Evolutionary conservation across 225 moss, liverwort and hornwort genomes (phyloP).

Genomic region (Rhytidiadelphus loreus): DNA sequence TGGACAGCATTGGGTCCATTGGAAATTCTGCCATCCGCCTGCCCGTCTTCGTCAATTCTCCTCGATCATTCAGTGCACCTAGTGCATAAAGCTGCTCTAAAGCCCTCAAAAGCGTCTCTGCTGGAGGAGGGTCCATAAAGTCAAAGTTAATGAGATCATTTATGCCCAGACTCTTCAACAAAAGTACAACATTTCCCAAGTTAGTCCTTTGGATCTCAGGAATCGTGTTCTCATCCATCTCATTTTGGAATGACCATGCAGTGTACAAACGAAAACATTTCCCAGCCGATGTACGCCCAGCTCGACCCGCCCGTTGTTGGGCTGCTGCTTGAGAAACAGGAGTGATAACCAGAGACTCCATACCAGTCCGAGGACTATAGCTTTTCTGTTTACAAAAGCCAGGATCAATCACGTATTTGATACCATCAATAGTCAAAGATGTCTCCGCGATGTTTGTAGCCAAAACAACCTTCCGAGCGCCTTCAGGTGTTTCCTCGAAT

Average conservation of each 20-base stretch:
- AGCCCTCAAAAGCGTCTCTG: constrained; percentile 77
- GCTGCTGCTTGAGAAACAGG: constrained; percentile 94
- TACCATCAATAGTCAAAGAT: constrained; percentile 57
- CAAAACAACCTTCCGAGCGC: constrained; percentile 64
- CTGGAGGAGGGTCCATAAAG: constrained; percentile 66
- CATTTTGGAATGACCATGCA: constrained; percentile 56
- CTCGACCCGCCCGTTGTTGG: constrained; percentile 85
- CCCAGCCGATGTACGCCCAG: constrained; percentile 64
- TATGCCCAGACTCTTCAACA: constrained; percentile 90
- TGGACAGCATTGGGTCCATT: constrained; percentile 92
- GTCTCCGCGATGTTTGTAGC: constrained; percentile 67
- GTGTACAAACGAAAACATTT: constrained; percentile 57
- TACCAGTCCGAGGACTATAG: constrained; percentile 67
- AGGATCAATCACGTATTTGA: constrained; percentile 63
- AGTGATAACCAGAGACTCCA: constrained; percentile 83
- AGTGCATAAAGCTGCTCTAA: constrained; percentile 91
- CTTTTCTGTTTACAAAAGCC: constrained; percentile 62
- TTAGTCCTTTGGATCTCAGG: constrained; percentile 78
- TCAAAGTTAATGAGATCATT: constrained; percentile 87
- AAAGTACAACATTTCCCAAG: constrained; percentile 83
- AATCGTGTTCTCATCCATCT: constrained; percentile 62
- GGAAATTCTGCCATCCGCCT: constrained; percentile 97
- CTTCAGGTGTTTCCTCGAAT: constrained; percentile 87
- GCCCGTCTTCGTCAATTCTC: constrained; percentile 83
- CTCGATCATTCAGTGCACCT: constrained; percentile 82